Evolutionary conservation across 495 filamentous ascomycete genomes (phyloP), one percentile per base, ranked within the genome.

Genomic region (Pseudoneurospora amorphoporcata): DNA sequence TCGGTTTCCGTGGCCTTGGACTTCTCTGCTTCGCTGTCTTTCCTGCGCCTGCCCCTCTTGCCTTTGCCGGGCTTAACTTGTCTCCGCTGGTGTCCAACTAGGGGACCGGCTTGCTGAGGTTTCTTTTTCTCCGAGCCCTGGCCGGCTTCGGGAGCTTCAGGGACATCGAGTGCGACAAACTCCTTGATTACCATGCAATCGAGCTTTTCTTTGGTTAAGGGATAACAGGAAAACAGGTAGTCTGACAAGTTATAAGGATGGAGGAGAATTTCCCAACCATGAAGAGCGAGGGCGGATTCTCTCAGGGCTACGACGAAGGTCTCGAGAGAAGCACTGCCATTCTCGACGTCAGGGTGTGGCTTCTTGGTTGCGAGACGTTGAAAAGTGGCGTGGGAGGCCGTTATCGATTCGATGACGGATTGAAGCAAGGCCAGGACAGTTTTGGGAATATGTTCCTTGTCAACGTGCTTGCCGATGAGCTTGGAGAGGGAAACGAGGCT

Each of bases 241-340:
- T 58, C 47, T 58, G 19, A 58, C 23, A 2, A 2, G 4, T 19
- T 58, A 14, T 14, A 16, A 32, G 19, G 3, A 32, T 32, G 47
- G 10, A 58, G 47, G 23, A 19, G 10, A 23, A 19, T 32, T 29
- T 39, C 23, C n/a, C 42, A 47, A 38, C 70, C 35, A 68, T 69
- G 10, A 72, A 72, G 37, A 72, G 17, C 70, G 70, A 69, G 76
- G 77, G 80, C 9, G 69, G 70, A 17, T 74, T 47, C 82, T 32
- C 79, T 81, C 16, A 84, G 73, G 8, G 70, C 74, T 35, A 81
- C 79, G 68, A 84, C 82, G 75, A 85, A 86, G 69, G 69, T 45
- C 69, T 83, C 83, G 69, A 85, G 81, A 17, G 79, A 77, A 4
- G 61, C 70, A 68, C 84, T 85, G 69, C 82, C 82, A 68, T 74